Evolutionary conservation across 345 rosid species (phyloP), one percentile per base, ranked within the genome.

Genomic region (Gossypium ekmanianum): DNA sequence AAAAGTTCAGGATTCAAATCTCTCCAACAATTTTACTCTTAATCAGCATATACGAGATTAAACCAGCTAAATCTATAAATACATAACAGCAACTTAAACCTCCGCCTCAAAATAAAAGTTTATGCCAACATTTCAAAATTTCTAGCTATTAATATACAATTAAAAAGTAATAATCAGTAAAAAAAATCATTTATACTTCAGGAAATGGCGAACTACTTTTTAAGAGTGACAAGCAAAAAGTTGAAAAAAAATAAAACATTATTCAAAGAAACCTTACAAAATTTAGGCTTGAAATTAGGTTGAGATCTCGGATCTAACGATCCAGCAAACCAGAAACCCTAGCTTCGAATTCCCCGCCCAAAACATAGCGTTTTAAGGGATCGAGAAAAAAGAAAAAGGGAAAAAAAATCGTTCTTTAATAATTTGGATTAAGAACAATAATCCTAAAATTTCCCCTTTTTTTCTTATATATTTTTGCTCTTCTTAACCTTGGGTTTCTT

Each of bases 221-320:
- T 41, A 47, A 67, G 12, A 67, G 48, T 22, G 12, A 2, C 41
- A n/a, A 1, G 13, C 48, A n/a, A 17, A 64, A 20, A 24, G 16
- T 24, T 3, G 4, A 24, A 47, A 24, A 22, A 48, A 26, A 48
- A 3, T 50, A 47, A 24, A 68, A 50, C 58, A 48, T 10, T 20
- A 47, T 48, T 22, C 8, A 67, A 67, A 12, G 55, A 68, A 68
- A 16, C 50, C 72, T 68, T 26, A 68, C 72, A 50, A 27, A 50
- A 26, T 68, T 16, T 2, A 34, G 9, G 43, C 13, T 50, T 50
- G 43, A 68, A 68, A 65, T 48, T 68, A 7, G 58, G 44, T 48
- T 50, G 22, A 57, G 72, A 68, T 68, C 57, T 50, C 7, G 20
- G 72, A 68, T 68, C 72, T 68, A 68, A 57, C 72, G 72, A 68